Evolutionary conservation across 2,329 filamentous ascomycete genomes (phyloP).

Genomic region (Phyllosticta citribraziliensis): DNA sequence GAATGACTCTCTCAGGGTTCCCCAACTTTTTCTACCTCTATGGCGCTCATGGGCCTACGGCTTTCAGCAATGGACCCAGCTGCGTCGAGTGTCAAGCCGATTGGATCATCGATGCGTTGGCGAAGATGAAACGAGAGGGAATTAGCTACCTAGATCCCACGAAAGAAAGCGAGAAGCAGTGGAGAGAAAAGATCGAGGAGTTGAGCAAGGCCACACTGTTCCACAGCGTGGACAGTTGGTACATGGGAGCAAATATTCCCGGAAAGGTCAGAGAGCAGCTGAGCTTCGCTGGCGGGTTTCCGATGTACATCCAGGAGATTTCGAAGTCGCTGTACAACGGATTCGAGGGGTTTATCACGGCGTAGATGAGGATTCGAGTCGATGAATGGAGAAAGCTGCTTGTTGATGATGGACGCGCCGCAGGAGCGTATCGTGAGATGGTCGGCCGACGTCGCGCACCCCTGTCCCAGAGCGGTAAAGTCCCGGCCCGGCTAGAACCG

Average conservation of each 20-base stretch:
- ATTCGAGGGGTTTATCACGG: slow-evolving; percentile 22
- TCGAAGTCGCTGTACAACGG: slow-evolving; percentile 28
- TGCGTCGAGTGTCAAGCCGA: slow-evolving; percentile 32
- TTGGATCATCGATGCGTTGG: slow-evolving; percentile 30
- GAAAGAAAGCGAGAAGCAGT: slow-evolving; percentile 28
- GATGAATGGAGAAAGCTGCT: background rate
- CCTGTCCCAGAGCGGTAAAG: background rate
- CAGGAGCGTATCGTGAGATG: too few relatives aligned
- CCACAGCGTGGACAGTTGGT: slow-evolving; percentile 33
- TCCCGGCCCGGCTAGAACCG: background rate
- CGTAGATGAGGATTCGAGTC: background rate
- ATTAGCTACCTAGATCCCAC: slow-evolving; percentile 27
- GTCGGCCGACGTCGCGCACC: background rate
- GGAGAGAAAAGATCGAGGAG: slow-evolving; percentile 31
- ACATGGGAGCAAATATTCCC: slow-evolving; percentile 37
- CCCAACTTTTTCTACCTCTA: slow-evolving; percentile 34
- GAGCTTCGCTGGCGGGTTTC: slow-evolving; percentile 34
- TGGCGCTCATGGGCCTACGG: slow-evolving; percentile 34
- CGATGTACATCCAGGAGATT: slow-evolving; percentile 31
- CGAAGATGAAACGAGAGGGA: slow-evolving; percentile 19
- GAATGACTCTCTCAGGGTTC: slow-evolving; percentile 31
- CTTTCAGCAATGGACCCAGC: slow-evolving; percentile 33
- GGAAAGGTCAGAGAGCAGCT: slow-evolving; percentile 37
- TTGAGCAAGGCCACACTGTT: slow-evolving; percentile 33
- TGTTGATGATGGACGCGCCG: background rate